Percentiles rank a stretch among this genome's conserved stretches.
phyloP scores from a whole-genome alignment of 257 asterid genomes.

The Penstemon newberryi region DNA sequence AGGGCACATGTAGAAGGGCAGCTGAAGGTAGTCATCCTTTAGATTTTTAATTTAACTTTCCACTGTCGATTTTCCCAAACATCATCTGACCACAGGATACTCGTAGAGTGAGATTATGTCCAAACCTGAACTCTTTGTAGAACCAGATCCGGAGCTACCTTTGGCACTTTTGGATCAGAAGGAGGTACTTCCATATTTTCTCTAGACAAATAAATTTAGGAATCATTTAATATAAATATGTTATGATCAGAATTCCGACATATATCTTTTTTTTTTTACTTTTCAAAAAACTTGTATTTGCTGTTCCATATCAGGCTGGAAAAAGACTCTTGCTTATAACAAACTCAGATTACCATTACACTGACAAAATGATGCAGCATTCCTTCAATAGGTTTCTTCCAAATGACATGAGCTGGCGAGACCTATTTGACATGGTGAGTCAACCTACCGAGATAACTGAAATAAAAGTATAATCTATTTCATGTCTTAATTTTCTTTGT shows the following conservation, averaged over 20 bases:
- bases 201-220: neutral
- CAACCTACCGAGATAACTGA: slow-evolving; percentile 19
- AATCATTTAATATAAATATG: no score
- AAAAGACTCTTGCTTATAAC: slow-evolving; percentile 85
- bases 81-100: slow-evolving; percentile 32
- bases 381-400: slow-evolving; percentile 91
- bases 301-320: slow-evolving; percentile 65
- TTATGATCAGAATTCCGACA: no score
- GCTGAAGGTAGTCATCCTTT: slow-evolving; percentile 59
- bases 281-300: slow-evolving; percentile 22
- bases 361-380: slow-evolving; percentile 93
- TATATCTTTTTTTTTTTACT: neutral
- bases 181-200: slow-evolving; percentile 49
- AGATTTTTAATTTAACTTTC: slow-evolving; percentile 25
- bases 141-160: slow-evolving; percentile 93
- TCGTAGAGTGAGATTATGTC: slow-evolving; percentile 85
- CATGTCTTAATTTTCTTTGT: slow-evolving; percentile 19
- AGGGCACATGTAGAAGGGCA: slow-evolving; percentile 98
- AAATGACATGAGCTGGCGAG: slow-evolving; percentile 88
- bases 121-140: slow-evolving; percentile 85
- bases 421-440: slow-evolving; percentile 86
- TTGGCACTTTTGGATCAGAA: slow-evolving; percentile 88
- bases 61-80: slow-evolving; percentile 25
- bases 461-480: slow-evolving; percentile 10
- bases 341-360: slow-evolving; percentile 88